Percentiles rank a stretch among this genome's conserved stretches.
phyloP scores from a whole-genome alignment of 331 rosid species.

The Spiraea crenata region DNA sequence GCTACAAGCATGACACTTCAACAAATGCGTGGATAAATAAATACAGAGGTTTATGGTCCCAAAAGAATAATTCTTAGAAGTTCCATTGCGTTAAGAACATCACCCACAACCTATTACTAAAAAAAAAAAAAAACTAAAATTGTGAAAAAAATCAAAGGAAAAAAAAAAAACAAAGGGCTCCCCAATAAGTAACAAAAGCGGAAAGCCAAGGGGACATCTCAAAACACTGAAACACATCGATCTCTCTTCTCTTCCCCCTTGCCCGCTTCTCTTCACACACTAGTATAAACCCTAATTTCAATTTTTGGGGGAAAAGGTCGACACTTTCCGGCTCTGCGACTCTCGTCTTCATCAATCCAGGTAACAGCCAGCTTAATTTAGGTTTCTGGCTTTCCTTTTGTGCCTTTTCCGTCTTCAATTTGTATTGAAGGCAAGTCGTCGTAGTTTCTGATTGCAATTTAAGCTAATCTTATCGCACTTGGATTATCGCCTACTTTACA shows the following conservation, averaged over 20 bases:
- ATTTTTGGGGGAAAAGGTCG: neutral
- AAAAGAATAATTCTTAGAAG: too few species aligned
- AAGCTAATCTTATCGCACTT: neutral
- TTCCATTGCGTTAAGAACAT: too few species aligned
- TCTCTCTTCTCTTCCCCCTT: neutral
- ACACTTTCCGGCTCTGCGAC: slow-evolving; percentile 8
- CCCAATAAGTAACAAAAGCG: neutral
- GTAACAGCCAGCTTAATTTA: slow-evolving; percentile 7
- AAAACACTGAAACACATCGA: neutral
- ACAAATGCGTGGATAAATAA: too few species aligned
- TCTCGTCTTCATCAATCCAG: slow-evolving; percentile 3
- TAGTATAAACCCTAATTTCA: slow-evolving; percentile 5
- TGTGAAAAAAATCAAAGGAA: neutral
- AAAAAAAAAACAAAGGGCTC: neutral
- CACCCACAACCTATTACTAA: too few species aligned
- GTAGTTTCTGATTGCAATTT: neutral
- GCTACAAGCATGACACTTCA: too few species aligned
- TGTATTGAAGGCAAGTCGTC: neutral
- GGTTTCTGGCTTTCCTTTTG: neutral
- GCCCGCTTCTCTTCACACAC: neutral
- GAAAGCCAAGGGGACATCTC: slow-evolving; percentile 8
- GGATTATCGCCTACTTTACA: neutral
- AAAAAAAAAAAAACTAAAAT: too few species aligned
- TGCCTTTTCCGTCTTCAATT: neutral
- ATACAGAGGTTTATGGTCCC: too few species aligned